Evolutionary conservation across 768 basidiomycete species (phyloP), one percentile per base, ranked within the genome.

Genomic region (Cubamyces lactineus): DNA sequence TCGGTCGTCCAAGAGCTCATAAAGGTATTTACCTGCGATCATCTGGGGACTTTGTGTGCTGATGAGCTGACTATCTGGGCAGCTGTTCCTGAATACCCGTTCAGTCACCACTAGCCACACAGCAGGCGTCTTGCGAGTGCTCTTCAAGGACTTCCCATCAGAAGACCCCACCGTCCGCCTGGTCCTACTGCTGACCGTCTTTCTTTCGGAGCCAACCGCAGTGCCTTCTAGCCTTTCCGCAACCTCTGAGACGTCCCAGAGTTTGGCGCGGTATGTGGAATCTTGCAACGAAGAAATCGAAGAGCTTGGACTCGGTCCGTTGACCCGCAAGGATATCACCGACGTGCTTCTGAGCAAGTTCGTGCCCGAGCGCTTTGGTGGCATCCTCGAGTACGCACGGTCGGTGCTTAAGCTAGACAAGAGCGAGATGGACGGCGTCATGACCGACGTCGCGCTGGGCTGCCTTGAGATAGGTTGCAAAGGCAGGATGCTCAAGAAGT

Each of bases 11-110:
- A 84, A 63, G 87, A 88, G 67, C 75, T 92, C 60, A 79, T 89
- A 59, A 86, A 87, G 83, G 90, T 88, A 67, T 63, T 5, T 51
- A 50, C 30, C 55, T 49, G 40, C 42, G 12, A 50, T 26, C 6
- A 42, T 19, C 16, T 50, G 17, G 7, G 17, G 26, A 15, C 24
- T 15, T 30, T 19, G 19, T 51, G 19, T 5, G 45, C 7, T 39
- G 21, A 19, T 48, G 21, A 19, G 53, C 62, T 58, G 38, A 63
- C 50, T 24, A 9, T 19, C 4, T 17, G 17, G 38, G 5, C 65
- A 92, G 90, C 82, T 87, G 11, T 92, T 91, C 75, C 73, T 85
- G 65, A 84, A 80, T 48, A 87, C 88, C 1, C 85, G 89, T 55
- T 86, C 87, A 6, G 83, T 92, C 61, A 84, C 83, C 23, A 78